Base-by-base conservation (phyloP, 495 filamentous ascomycete species). In the Penicillium herquei region DNA sequence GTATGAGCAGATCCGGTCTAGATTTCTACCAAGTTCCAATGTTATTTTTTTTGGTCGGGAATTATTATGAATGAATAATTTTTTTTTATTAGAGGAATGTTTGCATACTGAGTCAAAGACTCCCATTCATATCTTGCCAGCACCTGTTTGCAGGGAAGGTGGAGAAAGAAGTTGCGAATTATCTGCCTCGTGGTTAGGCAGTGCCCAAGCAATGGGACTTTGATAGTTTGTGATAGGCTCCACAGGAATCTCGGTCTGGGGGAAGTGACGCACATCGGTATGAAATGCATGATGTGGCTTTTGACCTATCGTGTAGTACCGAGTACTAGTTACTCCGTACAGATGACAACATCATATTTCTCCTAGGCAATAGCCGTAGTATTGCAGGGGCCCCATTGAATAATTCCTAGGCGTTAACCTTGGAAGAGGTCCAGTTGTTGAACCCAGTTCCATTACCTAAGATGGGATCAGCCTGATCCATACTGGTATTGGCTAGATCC, bases 401-500 rank as follows among this genome's bases (percentile, higher is more conserved):
- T 26, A 26, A 26, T 26, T 26, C 21, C 21, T 26, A 26, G 4
- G 21, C 4, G 21, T 4, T 26, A 26, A 26, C n/a, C n/a, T n/a
- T n/a, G n/a, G n/a, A n/a, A n/a, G n/a, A n/a, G n/a, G n/a, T n/a
- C n/a, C 2, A 26, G 21, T 26, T 26, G 21, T 26, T 26, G 4
- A 37, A 37, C 34, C 34, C 2, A 7, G 8, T 37, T 37, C 21
- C 21, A 26, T 26, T 26, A 26, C 21, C 21, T 30, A 14, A 39
- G 31, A 30, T 18, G 26, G 37, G 34, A 51, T 51, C 34, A 30
- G 13, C 43, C 26, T 0, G 43, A 14, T 46, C 43, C 43, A 46
- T 46, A 32, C 21, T 46, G 21, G 12, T 46, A 61, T 61, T 61
- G 58, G 54, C 40, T 47, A 54, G 31, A 35, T 40, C 34, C 42